Percentiles rank a stretch among this genome's conserved stretches.
Evolutionary conservation across 495 filamentous ascomycete species (phyloP).

Genomic region (Aspergillus kassunensis): DNA sequence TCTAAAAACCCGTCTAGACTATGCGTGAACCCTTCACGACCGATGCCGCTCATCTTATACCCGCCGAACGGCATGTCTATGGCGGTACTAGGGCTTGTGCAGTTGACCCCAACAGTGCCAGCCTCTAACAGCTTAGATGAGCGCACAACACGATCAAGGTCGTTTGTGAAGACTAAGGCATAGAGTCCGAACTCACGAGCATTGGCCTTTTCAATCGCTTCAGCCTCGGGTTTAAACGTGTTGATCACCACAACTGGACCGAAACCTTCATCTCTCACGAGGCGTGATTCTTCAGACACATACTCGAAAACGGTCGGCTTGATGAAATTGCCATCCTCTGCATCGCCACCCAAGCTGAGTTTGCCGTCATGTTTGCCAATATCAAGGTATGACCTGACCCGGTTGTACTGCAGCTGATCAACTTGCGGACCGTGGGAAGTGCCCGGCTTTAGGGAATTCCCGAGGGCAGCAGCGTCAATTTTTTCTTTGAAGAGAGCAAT

Average conservation of each 20-base stretch:
- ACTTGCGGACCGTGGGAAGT: constrained; percentile 84
- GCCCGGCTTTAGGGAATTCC: constrained; percentile 71
- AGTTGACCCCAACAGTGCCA: constrained; percentile 85
- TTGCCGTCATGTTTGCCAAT: constrained; percentile 72
- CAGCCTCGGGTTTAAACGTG: constrained; percentile 75
- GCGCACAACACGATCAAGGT: constrained; percentile 53
- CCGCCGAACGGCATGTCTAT: constrained; percentile 77
- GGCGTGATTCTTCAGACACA: constrained; percentile 58
- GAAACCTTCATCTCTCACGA: constrained; percentile 73
- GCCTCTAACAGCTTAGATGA: constrained; percentile 31
- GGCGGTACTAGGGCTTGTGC: constrained; percentile 55
- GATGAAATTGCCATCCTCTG: constrained; percentile 60
- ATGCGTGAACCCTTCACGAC: constrained; percentile 53
- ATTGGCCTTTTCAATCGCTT: constrained; percentile 77
- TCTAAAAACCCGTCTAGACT: constrained; percentile 49
- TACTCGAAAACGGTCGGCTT: constrained; percentile 68
- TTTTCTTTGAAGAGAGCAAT: constrained; percentile 64
- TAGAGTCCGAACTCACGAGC: constrained; percentile 77
- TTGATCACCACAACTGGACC: constrained; percentile 82
- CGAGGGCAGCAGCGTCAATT: constrained; percentile 58
- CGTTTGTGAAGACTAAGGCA: constrained; percentile 73
- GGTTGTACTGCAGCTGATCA: constrained; percentile 75
- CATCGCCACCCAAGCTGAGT: constrained; percentile 64
- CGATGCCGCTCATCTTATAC: constrained; percentile 88
- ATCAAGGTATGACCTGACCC: constrained; percentile 71